These are phyloP conservation scores for Lotmaria passim DNA, from an alignment of 208 protist genomes.

Conservation along the genomic window DNA sequence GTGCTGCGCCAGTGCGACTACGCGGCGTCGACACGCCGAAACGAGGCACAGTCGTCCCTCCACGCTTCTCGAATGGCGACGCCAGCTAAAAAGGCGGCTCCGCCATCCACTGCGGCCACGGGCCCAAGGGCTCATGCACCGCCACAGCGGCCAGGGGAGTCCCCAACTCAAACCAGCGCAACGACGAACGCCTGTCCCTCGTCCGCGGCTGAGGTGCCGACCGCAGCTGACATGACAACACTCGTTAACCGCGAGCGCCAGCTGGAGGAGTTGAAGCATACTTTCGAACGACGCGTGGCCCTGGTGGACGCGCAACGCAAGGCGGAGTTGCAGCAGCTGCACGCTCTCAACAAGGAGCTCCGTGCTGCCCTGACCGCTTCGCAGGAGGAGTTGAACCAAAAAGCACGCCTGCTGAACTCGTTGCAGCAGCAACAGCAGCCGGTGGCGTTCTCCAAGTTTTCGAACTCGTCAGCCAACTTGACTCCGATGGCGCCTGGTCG, in stretches of 20 bases:
- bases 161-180: no score
- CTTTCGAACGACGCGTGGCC: constrained; percentile 54
- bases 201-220: background rate
- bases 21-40: background rate
- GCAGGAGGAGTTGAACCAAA: constrained; percentile 57
- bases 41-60: background rate
- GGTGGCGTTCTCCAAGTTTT: background rate
- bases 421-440: constrained; percentile 24
- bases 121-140: background rate
- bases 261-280: constrained; percentile 47
- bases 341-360: constrained; percentile 67
- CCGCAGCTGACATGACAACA: constrained; percentile 12
- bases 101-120: background rate
- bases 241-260: constrained; percentile 36
- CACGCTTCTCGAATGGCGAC: background rate
- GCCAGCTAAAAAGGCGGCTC: background rate
- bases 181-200: background rate
- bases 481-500: background rate
- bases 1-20: constrained; percentile 24
- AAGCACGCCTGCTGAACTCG: constrained; percentile 32
- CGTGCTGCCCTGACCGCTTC: constrained; percentile 54
- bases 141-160: no score
- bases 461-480: background rate
- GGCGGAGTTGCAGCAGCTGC: constrained; percentile 56
- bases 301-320: constrained; percentile 44